These are phyloP conservation scores for Suillus lakei DNA, from an alignment of 768 basidiomycete genomes.

Conservation along the genomic window DNA sequence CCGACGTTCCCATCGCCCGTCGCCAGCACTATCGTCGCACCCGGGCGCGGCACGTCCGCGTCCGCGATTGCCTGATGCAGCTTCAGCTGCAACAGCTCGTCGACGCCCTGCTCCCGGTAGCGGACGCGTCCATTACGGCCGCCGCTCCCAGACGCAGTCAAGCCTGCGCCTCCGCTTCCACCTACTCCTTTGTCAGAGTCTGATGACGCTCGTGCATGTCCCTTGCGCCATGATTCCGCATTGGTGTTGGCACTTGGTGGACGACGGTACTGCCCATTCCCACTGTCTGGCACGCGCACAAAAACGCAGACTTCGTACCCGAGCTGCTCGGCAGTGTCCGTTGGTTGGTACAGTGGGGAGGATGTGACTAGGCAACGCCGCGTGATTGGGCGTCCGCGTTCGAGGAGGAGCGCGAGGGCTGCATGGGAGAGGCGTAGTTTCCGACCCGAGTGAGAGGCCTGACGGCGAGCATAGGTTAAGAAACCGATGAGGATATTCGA, in stretches of 20 bases:
- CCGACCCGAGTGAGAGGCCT: conserved; percentile 43
- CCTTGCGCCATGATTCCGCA: conserved; percentile 24
- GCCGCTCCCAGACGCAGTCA: conserved; percentile 19
- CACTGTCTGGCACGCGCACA: conserved; percentile 70
- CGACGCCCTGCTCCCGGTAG: conserved; percentile 92
- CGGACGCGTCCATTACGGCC: conserved; percentile 46
- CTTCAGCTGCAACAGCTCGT: conserved; percentile 93
- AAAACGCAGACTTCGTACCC: conserved; percentile 78
- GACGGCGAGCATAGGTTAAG: conserved; percentile 67
- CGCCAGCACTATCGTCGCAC: conserved; percentile 85
- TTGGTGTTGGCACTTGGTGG: conserved; percentile 6
- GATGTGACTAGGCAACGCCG: conserved; percentile 80
- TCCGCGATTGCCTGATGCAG: conserved; percentile 84
- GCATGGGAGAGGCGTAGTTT: conserved; percentile 72
- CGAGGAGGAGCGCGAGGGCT: conserved; percentile 76
- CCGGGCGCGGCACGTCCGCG: conserved; percentile 63
- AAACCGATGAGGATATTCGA: conserved; percentile 90
- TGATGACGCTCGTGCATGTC: conserved; percentile 21
- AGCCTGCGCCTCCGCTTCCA: conserved; percentile 20
- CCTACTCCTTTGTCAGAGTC: conserved; percentile 32
- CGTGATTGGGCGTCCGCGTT: conserved; percentile 78
- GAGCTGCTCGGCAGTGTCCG: conserved; percentile 71
- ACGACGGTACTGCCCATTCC: conserved; percentile 62
- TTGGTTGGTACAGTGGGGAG: conserved; percentile 83
- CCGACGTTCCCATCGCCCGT: conserved; percentile 94